Evolutionary conservation across 495 filamentous ascomycete genomes (phyloP).

Genomic region (Pseudoneurospora amorphoporcata): DNA sequence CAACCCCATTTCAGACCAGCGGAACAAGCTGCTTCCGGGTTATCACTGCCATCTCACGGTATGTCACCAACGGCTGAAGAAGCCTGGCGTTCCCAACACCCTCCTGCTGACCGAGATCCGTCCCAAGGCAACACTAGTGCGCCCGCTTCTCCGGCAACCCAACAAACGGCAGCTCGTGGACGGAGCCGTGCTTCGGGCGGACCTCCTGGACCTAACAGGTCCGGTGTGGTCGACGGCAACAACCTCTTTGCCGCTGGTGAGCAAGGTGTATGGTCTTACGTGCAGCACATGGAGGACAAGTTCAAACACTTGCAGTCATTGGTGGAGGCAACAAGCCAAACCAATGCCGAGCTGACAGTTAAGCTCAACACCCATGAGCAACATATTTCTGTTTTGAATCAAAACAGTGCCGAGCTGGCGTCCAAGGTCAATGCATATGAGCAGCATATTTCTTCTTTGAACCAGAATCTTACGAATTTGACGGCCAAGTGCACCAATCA

Average conservation of each 20-base stretch:
- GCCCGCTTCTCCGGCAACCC: conserved; percentile 8
- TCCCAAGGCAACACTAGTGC: conserved; percentile 31
- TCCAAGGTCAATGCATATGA: conserved; percentile 35
- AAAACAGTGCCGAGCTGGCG: conserved; percentile 17
- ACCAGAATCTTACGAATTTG: conserved; percentile 17
- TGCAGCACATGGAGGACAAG: conserved; percentile 40
- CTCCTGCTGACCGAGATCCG: conserved; percentile 39
- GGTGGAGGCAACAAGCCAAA: conserved; percentile 13
- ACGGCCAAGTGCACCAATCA: conserved; percentile 29
- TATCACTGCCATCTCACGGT: conserved; percentile 31
- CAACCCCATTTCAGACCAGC: conserved; percentile 47
- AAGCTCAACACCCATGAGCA: conserved; percentile 34
- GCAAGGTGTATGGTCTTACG: conserved; percentile 36
- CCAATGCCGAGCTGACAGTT: conserved; percentile 21
- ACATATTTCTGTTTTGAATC: conserved; percentile 8
- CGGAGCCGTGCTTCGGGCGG: conserved; percentile 16
- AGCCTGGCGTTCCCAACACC: conserved; percentile 31
- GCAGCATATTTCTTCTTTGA: conserved; percentile 9
- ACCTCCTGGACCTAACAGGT: conserved; percentile 12
- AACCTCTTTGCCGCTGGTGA: conserved; percentile 34
- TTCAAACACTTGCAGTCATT: conserved; percentile 29
- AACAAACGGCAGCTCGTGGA: conserved; percentile 16
- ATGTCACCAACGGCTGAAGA: conserved; percentile 22
- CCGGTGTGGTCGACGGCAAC: conserved; percentile 26
- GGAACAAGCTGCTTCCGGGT: conserved; percentile 18